Evolutionary conservation across 192 early-diverging fungal species (phyloP), one percentile per base, ranked within the genome.

Genomic region (Mortierella alpina): DNA sequence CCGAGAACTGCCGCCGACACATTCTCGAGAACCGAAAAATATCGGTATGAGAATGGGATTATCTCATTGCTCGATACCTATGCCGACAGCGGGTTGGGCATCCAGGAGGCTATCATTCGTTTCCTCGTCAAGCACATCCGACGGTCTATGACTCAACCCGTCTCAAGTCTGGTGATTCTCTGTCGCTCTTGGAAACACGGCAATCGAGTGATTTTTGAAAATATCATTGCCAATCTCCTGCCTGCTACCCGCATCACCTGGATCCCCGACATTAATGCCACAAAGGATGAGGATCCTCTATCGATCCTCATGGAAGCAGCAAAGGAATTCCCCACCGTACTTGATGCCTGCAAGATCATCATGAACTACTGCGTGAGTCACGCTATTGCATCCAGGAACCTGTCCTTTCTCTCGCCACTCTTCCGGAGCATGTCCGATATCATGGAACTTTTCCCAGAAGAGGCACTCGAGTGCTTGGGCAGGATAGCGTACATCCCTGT

Each of bases 401-500:
- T 76, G 6, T 13, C 74, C 7, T 76, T 69, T 48, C 10, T 76
- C 9, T 42, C 59, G 2, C 67, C 66, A 4, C 13, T 76, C 22
- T 69, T 76, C 31, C 47, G 45, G 5, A 63, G 45, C 13, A 11
- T 76, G 15, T 45, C 53, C n/a, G 46, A 63, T 10, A 11, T 76
- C 13, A 76, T 69, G 66, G 54, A 59, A 0, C 23, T 68, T 6
- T 62, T 56, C 22, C 66, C 74, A 0, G 67, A 76, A n/a, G 52
- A 69, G 39, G 74, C 74, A 0, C 39, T 53, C 9, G 53, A 63
- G 2, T 56, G 39, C 14, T 39, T 69, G 7, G 45, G 47, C 42
- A 61, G 59, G 6, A 63, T 73, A 5, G 47, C 71, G 6, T 73
- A 48, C 14, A 63, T 73, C 39, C 71, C 71, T 15, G 71, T 59